Evolutionary conservation across 257 asterid genomes (phyloP).

Genomic region (Striga asiatica): DNA sequence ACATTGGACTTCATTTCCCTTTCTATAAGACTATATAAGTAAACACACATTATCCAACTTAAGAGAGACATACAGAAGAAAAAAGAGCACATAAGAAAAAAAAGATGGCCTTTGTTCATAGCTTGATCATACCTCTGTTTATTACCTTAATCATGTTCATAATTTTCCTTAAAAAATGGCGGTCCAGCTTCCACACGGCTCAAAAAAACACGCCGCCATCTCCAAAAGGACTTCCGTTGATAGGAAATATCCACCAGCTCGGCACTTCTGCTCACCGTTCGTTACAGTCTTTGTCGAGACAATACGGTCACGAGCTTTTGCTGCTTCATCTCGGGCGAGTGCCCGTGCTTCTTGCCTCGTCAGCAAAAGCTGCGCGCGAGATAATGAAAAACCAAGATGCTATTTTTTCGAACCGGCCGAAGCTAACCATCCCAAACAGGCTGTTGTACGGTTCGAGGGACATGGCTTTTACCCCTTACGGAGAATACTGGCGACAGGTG

Average conservation of each 20-base stretch:
- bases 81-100: neutral
- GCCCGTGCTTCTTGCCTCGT: constrained; percentile 33
- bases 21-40: no score
- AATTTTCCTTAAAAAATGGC: neutral
- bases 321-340: constrained; percentile 30
- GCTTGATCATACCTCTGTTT: neutral
- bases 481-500: neutral
- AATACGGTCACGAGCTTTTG: constrained; percentile 32
- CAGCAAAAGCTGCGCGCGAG: constrained; percentile 25
- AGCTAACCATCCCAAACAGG: neutral
- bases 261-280: neutral
- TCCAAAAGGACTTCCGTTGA: neutral
- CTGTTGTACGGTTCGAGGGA: neutral
- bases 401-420: constrained; percentile 31
- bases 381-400: constrained; percentile 33
- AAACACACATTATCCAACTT: no score
- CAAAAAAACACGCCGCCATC: neutral
- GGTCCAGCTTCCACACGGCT: neutral
- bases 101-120: no score
- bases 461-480: no score
- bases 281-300: neutral
- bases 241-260: neutral
- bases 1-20: no score
- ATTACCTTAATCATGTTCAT: neutral
- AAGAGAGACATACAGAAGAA: no score